These are phyloP conservation scores for Xylaria sp. DNA, from an alignment of 2,329 filamentous ascomycete species.

Conservation along the genomic window DNA sequence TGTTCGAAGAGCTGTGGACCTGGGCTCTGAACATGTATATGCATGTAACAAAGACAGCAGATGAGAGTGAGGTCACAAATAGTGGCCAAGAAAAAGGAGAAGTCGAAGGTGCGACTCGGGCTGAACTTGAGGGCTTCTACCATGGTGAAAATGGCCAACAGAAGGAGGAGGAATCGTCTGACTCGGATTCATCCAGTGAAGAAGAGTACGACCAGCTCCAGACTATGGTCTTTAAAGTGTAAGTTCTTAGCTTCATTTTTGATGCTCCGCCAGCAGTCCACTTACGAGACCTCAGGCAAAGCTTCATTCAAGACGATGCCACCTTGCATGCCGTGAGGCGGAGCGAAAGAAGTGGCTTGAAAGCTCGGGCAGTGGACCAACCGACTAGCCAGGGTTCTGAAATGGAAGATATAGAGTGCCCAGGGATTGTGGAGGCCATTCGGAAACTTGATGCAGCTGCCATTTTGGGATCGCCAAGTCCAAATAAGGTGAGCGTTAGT, in stretches of 20 bases:
- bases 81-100: background rate
- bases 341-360: conserved; percentile 12
- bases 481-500: conserved; percentile 3
- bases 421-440: conserved; percentile 21
- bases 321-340: conserved; percentile 23
- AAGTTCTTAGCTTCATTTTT: conserved; percentile 2
- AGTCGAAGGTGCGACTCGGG: background rate
- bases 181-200: conserved; percentile 21
- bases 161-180: conserved; percentile 1
- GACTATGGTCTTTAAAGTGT: conserved; percentile 19
- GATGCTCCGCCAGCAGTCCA: background rate
- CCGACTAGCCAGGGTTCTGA: conserved; percentile 14
- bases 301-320: conserved; percentile 22
- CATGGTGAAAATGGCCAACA: conserved; percentile 12
- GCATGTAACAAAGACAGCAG: conserved; percentile 4
- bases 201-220: conserved; percentile 21
- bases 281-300: conserved; percentile 25
- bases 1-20: conserved; percentile 20
- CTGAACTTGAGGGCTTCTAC: conserved; percentile 15
- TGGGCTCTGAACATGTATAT: conserved; percentile 23
- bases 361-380: background rate
- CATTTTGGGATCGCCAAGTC: conserved; percentile 11
- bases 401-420: conserved; percentile 13
- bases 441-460: conserved; percentile 19
- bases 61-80: background rate